These are phyloP conservation scores for Stephanodiscus triporus DNA, from an alignment of 108 stramenopile species.

Conservation along the genomic window DNA sequence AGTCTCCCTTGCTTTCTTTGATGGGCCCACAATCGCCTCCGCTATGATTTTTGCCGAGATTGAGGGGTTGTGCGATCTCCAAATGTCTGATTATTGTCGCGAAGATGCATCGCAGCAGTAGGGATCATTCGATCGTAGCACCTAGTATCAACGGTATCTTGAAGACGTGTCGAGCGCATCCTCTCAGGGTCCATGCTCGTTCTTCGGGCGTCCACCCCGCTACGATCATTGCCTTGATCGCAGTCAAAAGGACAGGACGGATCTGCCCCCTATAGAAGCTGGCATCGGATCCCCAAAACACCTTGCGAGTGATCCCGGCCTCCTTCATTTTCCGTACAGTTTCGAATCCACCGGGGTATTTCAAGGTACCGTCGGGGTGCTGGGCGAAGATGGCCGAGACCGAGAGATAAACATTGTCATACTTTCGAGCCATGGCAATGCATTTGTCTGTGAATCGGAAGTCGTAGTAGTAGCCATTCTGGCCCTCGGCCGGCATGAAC, in stretches of 20 bases:
- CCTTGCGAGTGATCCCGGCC: conserved; percentile 20
- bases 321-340: conserved; percentile 26
- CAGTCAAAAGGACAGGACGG: conserved; percentile 18
- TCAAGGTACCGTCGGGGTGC: conserved; percentile 31
- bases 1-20: conserved; percentile 12
- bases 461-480: conserved; percentile 19
- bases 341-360: conserved; percentile 38
- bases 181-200: conserved; percentile 27
- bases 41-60: too few species aligned
- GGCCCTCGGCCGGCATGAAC: conserved; percentile 22
- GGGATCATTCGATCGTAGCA: too few species aligned
- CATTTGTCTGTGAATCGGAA: conserved; percentile 27
- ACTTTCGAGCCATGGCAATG: conserved; percentile 34
- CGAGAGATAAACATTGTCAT: conserved; percentile 43
- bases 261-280: conserved; percentile 15
- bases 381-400: conserved; percentile 46
- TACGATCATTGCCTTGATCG: conserved; percentile 39
- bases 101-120: too few species aligned
- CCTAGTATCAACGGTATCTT: not conserved
- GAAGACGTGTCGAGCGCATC: conserved; percentile 28
- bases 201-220: conserved; percentile 41
- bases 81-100: too few species aligned
- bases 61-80: too few species aligned
- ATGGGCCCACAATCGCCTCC: too few species aligned
- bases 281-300: conserved; percentile 40